Percentiles rank a stretch among this genome's conserved stretches.
These are phyloP conservation scores for Cercospora berteroae DNA, from an alignment of 2,329 filamentous ascomycete genomes.

Conservation along the genomic window DNA sequence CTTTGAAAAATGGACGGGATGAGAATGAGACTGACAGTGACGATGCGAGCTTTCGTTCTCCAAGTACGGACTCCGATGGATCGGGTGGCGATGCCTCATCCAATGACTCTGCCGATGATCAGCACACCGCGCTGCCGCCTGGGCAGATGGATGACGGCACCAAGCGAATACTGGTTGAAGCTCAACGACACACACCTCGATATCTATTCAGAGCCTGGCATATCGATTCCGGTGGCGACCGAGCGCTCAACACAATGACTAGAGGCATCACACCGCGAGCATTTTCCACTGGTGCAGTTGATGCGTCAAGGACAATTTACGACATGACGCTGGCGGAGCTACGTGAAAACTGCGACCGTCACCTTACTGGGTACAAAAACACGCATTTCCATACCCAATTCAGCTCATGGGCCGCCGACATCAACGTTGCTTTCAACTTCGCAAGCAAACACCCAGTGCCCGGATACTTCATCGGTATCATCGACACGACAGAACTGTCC, in stretches of 20 bases:
- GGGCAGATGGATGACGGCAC: not conserved
- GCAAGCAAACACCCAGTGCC: not conserved
- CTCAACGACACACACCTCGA: constrained; percentile 8
- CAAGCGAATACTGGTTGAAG: constrained; percentile 5
- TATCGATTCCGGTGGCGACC: not conserved
- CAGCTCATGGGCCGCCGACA: constrained; percentile 8
- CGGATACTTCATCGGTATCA: constrained; percentile 8
- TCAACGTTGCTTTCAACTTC: not conserved
- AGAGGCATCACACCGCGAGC: constrained; percentile 8
- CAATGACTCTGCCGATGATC: not conserved
- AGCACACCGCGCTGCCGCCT: not conserved
- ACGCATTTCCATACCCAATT: not conserved
- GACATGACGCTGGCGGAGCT: not conserved
- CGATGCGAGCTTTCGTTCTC: not conserved
- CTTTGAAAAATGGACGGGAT: not conserved
- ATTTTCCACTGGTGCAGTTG: not conserved
- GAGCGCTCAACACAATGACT: not conserved
- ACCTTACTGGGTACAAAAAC: not conserved
- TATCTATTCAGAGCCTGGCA: constrained; percentile 13
- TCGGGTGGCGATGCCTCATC: not conserved
- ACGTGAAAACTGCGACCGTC: not conserved
- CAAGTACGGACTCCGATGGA: not conserved
- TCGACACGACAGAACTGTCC: constrained; percentile 9
- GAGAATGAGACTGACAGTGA: not conserved
- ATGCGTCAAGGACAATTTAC: not conserved